Conservation (phyloP, 2,329 filamentous ascomycete genomes). For the Diaporthe eres region DNA sequence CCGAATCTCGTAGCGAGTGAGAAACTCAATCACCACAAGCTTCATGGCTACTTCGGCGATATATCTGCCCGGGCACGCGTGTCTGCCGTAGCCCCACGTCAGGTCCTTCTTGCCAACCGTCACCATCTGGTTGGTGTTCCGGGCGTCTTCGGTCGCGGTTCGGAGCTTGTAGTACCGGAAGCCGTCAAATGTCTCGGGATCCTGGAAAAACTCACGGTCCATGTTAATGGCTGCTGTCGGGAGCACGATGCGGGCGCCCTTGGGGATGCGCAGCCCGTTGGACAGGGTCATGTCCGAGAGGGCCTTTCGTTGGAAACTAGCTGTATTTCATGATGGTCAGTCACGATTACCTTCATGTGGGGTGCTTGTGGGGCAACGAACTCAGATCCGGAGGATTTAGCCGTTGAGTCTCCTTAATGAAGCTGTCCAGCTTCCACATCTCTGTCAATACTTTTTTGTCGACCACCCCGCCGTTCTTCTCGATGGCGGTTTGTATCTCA, state of each 20-base stretch:
- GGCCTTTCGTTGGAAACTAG: not conserved
- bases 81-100: constrained; percentile 40
- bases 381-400: constrained; percentile 8
- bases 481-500: not conserved
- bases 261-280: constrained; percentile 16
- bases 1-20: not conserved
- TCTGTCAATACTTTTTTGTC: not conserved
- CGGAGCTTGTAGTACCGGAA: not conserved
- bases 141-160: not conserved
- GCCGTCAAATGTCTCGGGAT: constrained; percentile 7
- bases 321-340: not conserved
- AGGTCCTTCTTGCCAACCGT: constrained; percentile 22
- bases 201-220: constrained; percentile 2
- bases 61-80: constrained; percentile 43
- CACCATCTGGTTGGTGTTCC: constrained; percentile 10
- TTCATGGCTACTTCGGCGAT: constrained; percentile 40
- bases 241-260: constrained; percentile 25
- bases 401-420: constrained; percentile 26
- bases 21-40: not conserved
- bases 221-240: constrained; percentile 23
- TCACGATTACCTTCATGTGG: rapidly evolving
- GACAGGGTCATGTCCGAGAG: constrained; percentile 1
- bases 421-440: constrained; percentile 23
- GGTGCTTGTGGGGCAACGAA: not conserved
- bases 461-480: not conserved